Conservation (phyloP, 140 eudicot genomes). For the Flaveria floridana region DNA sequence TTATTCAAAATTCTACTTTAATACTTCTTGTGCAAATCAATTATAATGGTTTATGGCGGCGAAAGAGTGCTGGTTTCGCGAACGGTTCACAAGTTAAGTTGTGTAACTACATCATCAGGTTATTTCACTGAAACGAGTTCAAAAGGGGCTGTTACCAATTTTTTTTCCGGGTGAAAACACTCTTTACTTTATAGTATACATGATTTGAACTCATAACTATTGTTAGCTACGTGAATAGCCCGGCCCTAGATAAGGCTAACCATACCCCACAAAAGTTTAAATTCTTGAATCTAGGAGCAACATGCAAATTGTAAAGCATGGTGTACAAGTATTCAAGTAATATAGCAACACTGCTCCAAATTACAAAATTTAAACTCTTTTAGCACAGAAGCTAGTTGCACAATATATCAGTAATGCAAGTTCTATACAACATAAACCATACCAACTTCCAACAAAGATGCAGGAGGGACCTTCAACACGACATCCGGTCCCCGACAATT, state of each 20-base stretch:
- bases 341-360: neutral
- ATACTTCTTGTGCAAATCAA: too few species aligned
- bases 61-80: too few species aligned
- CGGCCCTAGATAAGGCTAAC: neutral
- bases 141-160: too few species aligned
- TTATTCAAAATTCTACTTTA: too few species aligned
- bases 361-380: slow-evolving; percentile 14
- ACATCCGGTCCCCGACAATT: slow-evolving; percentile 67
- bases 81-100: too few species aligned
- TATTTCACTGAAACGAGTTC: too few species aligned
- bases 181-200: too few species aligned
- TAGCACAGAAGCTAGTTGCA: slow-evolving; percentile 24
- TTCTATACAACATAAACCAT: slow-evolving; percentile 54
- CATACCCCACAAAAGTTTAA: neutral
- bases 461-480: slow-evolving; percentile 62
- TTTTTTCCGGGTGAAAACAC: too few species aligned
- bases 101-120: too few species aligned
- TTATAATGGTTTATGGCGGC: too few species aligned
- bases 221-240: too few species aligned
- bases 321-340: neutral
- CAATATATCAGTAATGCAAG: neutral
- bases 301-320: neutral
- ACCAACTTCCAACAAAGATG: slow-evolving; percentile 75
- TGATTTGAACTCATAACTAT: too few species aligned
- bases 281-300: neutral